These are phyloP conservation scores for Colletotrichum australisinense DNA, from an alignment of 2,329 filamentous ascomycete genomes.

Conservation along the genomic window DNA sequence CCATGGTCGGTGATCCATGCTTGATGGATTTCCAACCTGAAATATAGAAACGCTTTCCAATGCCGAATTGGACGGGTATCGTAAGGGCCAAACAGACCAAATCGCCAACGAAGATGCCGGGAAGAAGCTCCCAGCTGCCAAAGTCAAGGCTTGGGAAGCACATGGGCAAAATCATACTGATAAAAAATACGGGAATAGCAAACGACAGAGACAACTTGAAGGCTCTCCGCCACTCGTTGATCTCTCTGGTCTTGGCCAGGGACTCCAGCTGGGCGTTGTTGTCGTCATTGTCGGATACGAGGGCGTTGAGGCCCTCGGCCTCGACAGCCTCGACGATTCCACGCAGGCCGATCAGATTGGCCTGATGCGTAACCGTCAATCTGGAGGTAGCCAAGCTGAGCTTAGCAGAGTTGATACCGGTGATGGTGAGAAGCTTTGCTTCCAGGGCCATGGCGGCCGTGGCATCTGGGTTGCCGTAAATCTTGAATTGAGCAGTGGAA, in stretches of 20 bases:
- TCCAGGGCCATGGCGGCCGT: slow-evolving; percentile 79
- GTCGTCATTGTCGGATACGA: slow-evolving; percentile 91
- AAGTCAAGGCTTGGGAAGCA: slow-evolving; percentile 80
- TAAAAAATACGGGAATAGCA: slow-evolving; percentile 88
- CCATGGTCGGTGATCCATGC: slow-evolving; percentile 95
- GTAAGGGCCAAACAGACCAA: slow-evolving; percentile 86
- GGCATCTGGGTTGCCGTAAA: slow-evolving; percentile 84
- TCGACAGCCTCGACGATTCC: slow-evolving; percentile 87
- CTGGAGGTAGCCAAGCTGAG: slow-evolving; percentile 80
- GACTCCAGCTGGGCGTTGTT: slow-evolving; percentile 98
- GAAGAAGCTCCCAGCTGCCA: slow-evolving; percentile 73
- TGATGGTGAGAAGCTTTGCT: slow-evolving; percentile 69
- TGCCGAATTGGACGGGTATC: slow-evolving; percentile 94
- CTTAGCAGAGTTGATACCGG: slow-evolving; percentile 80
- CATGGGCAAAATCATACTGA: slow-evolving; percentile 97
- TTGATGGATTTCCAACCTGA: slow-evolving; percentile 94
- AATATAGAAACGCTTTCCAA: slow-evolving; percentile 92
- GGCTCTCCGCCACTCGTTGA: slow-evolving; percentile 88
- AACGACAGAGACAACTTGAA: slow-evolving; percentile 84
- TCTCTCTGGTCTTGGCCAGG: slow-evolving; percentile 94
- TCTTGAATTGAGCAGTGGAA: slow-evolving; percentile 79
- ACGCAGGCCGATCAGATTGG: slow-evolving; percentile 80
- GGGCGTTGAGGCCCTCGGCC: slow-evolving; percentile 84
- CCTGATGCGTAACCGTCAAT: slow-evolving; percentile 78
- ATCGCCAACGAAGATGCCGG: slow-evolving; percentile 89